Conservation (phyloP, 1,284 basidiomycete species). For the Apiotrichum gracile region DNA sequence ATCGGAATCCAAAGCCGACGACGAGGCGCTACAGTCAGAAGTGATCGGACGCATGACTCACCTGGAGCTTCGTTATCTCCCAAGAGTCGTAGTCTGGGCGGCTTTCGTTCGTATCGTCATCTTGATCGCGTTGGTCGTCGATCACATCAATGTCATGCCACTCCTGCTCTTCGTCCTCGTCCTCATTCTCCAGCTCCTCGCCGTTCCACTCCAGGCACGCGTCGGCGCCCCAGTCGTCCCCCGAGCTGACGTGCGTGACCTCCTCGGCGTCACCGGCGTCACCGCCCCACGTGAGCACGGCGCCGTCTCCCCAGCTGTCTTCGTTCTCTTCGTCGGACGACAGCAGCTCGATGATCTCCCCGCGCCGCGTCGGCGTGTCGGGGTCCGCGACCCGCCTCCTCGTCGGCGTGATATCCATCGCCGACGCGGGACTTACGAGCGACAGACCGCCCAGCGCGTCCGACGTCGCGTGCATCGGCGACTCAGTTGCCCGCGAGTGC, state of each 20-base stretch:
- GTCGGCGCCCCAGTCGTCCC: neutral
- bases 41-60: constrained; percentile 9
- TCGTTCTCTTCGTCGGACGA: neutral
- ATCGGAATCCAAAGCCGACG: constrained; percentile 33
- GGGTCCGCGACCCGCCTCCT: neutral
- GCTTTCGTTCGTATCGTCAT: neutral
- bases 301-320: constrained; percentile 19
- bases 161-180: neutral
- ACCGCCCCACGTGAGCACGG: constrained; percentile 18
- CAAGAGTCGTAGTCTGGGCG: constrained; percentile 35
- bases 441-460: constrained; percentile 2
- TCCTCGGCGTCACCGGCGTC: neutral
- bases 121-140: constrained; percentile 13
- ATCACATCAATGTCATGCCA: constrained; percentile 4
- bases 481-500: constrained; percentile 1
- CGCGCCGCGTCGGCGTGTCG: neutral
- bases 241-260: neutral
- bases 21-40: constrained; percentile 6
- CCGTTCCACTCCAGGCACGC: constrained; percentile 1
- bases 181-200: constrained; percentile 1
- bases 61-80: constrained; percentile 34
- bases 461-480: neutral
- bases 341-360: neutral
- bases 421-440: constrained; percentile 3
- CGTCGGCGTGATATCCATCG: too few relatives aligned